These are phyloP conservation scores for Microglena sp. DNA, from an alignment of 139 green algal genomes.

Conservation along the genomic window DNA sequence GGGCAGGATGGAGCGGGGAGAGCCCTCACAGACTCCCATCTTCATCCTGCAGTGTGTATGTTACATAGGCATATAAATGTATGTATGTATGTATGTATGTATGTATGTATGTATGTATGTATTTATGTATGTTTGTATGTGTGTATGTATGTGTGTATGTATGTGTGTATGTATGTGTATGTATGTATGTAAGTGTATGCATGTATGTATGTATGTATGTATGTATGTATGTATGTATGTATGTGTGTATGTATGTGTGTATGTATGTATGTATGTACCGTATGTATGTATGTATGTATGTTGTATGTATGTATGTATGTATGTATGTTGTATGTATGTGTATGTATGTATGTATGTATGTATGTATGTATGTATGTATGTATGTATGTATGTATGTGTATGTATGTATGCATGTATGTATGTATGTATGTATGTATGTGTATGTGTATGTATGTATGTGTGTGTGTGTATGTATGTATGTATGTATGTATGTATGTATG, in stretches of 20 bases:
- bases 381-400: not conserved
- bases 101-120: not conserved
- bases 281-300: not conserved
- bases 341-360: no score
- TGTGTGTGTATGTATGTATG: not conserved
- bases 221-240: not conserved
- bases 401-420: not conserved
- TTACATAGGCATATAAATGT: not conserved
- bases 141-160: not conserved
- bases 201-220: conserved; percentile 3
- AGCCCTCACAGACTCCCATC: conserved; percentile 35
- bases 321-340: no score
- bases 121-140: not conserved
- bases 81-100: not conserved
- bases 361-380: not conserved
- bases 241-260: not conserved
- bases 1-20: conserved; percentile 23
- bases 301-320: no score
- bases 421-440: not conserved
- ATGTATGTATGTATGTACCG: not conserved
- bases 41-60: conserved; percentile 17
- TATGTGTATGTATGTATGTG: not conserved
- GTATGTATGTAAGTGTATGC: not conserved
- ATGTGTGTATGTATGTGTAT: not conserved
- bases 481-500: not conserved